Percentiles rank a stretch among this genome's conserved stretches.
These are phyloP conservation scores for Lanmaoa pseudosensibilis DNA, from an alignment of 768 basidiomycete species.

Conservation along the genomic window DNA sequence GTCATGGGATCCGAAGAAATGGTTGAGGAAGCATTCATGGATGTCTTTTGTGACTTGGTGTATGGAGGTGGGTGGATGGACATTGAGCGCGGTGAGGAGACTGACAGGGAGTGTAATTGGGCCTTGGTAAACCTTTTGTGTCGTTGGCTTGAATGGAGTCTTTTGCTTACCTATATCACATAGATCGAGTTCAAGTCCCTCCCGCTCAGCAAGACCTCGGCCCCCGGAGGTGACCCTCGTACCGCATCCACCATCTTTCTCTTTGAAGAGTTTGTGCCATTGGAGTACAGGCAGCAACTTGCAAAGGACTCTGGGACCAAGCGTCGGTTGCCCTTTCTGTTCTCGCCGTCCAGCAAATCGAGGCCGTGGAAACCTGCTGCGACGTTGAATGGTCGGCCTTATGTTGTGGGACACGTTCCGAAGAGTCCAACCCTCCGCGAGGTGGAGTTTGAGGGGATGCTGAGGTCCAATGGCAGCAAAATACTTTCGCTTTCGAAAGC, in stretches of 20 bases:
- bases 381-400: conserved; percentile 79
- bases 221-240: conserved; percentile 58
- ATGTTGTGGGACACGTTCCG: conserved; percentile 61
- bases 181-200: conserved; percentile 88
- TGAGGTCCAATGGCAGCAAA: conserved; percentile 54
- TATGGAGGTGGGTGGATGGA: conserved; percentile 89
- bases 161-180: conserved; percentile 27
- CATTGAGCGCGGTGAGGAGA: conserved; percentile 64
- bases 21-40: conserved; percentile 88
- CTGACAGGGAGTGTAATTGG: conserved; percentile 88
- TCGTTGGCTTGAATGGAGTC: background rate
- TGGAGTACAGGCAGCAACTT: conserved; percentile 80
- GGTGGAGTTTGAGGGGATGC: conserved; percentile 76
- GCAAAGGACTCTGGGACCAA: conserved; percentile 51
- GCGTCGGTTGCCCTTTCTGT: conserved; percentile 69
- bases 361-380: conserved; percentile 78
- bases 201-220: conserved; percentile 38
- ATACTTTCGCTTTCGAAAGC: conserved; percentile 35
- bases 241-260: conserved; percentile 70
- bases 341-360: conserved; percentile 47
- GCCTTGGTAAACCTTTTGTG: conserved; percentile 62
- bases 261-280: conserved; percentile 93
- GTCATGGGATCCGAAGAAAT: conserved; percentile 75
- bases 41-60: conserved; percentile 79
- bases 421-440: conserved; percentile 55